These are phyloP conservation scores for Gyromitra esculenta DNA, from an alignment of 2,329 filamentous ascomycete species.

Conservation along the genomic window DNA sequence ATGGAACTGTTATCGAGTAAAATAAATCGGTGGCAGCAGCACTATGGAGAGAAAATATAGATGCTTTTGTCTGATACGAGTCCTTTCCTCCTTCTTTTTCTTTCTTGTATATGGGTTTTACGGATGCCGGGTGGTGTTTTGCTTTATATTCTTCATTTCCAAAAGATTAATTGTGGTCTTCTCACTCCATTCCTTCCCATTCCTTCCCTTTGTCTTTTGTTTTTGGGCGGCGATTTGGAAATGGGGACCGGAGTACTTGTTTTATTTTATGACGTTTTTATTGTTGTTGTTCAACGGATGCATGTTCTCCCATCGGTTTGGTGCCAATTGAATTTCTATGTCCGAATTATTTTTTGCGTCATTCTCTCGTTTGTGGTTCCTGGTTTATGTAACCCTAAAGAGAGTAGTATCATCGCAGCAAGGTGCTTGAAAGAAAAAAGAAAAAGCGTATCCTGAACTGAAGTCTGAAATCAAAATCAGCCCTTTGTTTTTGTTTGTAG, in stretches of 20 bases:
- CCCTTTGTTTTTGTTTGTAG: constrained; percentile 56
- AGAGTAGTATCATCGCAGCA: constrained; percentile 31
- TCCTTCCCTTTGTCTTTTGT: constrained; percentile 41
- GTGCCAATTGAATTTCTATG: constrained; percentile 39
- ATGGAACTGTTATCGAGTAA: constrained; percentile 85
- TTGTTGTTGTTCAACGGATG: constrained; percentile 42
- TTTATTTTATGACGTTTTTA: constrained; percentile 47
- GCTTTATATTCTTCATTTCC: constrained; percentile 22
- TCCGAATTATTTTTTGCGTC: constrained; percentile 16
- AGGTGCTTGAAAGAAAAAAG: constrained; percentile 26
- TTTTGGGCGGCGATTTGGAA: constrained; percentile 50
- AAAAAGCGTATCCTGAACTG: constrained; percentile 39
- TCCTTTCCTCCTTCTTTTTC: constrained; percentile 41
- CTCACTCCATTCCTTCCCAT: constrained; percentile 40
- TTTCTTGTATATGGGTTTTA: constrained; percentile 57
- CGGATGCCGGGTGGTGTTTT: constrained; percentile 40
- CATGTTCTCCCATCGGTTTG: constrained; percentile 15
- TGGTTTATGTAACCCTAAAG: constrained; percentile 41
- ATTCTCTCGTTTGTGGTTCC: constrained; percentile 24
- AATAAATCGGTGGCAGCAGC: constrained; percentile 84
- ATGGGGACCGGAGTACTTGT: constrained; percentile 48
- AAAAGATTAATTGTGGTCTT: constrained; percentile 51
- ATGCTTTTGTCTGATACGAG: constrained; percentile 44
- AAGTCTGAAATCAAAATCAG: constrained; percentile 57
- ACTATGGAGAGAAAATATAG: constrained; percentile 67